phyloP scores from a whole-genome alignment of 805 yeast genomes.

The Phaffomyces opuntiae region DNA sequence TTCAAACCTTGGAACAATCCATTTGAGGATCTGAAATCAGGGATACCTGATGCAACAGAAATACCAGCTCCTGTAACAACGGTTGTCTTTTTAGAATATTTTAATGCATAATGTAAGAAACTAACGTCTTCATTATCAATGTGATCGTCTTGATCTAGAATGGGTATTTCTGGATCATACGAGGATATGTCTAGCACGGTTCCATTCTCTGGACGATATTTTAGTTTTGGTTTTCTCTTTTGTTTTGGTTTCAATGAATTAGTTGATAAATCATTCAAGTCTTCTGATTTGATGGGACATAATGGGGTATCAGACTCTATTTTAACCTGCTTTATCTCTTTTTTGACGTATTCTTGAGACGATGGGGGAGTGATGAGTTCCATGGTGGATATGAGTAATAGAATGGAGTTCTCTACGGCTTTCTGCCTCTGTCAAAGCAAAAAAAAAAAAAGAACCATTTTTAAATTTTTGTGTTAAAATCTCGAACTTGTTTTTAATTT shows the following conservation, averaged over 20 bases:
- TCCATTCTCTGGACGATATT: slow-evolving; percentile 40
- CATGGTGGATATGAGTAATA: slow-evolving; percentile 1
- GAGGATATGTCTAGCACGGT: slow-evolving; percentile 33
- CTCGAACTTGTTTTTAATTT: slow-evolving; percentile 17
- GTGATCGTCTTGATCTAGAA: slow-evolving; percentile 27
- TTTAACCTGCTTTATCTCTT: not conserved
- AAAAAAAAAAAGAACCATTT: not conserved
- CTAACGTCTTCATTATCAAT: slow-evolving; percentile 35
- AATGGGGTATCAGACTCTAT: not conserved
- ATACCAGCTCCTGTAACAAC: slow-evolving; percentile 89
- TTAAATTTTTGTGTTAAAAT: no score
- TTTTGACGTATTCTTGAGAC: slow-evolving; percentile 13
- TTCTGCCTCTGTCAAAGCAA: no score
- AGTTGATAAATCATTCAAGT: no score
- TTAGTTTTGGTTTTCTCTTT: slow-evolving; percentile 38
- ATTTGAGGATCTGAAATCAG: slow-evolving; percentile 78
- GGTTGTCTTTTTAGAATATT: slow-evolving; percentile 50
- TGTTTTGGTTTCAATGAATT: not conserved
- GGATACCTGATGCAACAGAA: slow-evolving; percentile 84
- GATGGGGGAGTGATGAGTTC: slow-evolving; percentile 23
- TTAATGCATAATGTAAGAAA: slow-evolving; percentile 45
- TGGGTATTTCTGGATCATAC: slow-evolving; percentile 19
- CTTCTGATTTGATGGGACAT: not conserved
- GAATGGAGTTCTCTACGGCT: no score
- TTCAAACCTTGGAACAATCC: slow-evolving; percentile 63